Conservation (phyloP, 2,329 filamentous ascomycete genomes). For the Tolypocladium ophioglossoides region DNA sequence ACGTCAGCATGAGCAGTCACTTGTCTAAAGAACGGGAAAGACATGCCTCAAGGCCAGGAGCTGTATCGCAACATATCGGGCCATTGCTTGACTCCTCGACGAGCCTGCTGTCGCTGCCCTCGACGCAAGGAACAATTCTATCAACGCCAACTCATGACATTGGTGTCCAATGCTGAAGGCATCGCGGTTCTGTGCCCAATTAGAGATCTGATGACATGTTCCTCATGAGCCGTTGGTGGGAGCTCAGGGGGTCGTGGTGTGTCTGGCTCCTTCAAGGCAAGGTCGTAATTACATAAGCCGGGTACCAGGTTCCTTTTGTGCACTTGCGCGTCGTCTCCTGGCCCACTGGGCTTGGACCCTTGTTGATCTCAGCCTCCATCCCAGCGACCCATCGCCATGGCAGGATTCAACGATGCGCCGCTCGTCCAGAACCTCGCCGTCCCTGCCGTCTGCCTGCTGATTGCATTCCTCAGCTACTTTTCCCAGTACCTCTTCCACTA, state of each 20-base stretch:
- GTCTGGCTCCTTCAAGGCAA: not conserved
- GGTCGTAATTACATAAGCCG: not conserved
- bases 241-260: not conserved
- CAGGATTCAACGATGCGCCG: conserved; percentile 29
- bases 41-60: conserved; percentile 7
- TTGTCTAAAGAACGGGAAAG: not conserved
- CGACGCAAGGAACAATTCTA: not conserved
- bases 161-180: not conserved
- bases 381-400: conserved; percentile 19
- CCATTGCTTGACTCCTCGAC: conserved; percentile 2
- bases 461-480: conserved; percentile 59
- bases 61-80: conserved; percentile 4
- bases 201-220: not conserved
- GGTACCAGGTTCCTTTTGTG: too few species aligned
- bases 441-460: conserved; percentile 55
- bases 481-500: conserved; percentile 61
- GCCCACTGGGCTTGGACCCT: not conserved
- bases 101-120: not conserved
- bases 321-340: not conserved
- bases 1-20: not conserved
- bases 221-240: not conserved
- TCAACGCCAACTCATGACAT: not conserved
- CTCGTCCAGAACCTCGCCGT: conserved; percentile 49
- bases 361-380: not conserved
- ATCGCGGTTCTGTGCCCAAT: not conserved